Conservation (phyloP, 306 rosid species). For the Alnus glutinosa region DNA sequence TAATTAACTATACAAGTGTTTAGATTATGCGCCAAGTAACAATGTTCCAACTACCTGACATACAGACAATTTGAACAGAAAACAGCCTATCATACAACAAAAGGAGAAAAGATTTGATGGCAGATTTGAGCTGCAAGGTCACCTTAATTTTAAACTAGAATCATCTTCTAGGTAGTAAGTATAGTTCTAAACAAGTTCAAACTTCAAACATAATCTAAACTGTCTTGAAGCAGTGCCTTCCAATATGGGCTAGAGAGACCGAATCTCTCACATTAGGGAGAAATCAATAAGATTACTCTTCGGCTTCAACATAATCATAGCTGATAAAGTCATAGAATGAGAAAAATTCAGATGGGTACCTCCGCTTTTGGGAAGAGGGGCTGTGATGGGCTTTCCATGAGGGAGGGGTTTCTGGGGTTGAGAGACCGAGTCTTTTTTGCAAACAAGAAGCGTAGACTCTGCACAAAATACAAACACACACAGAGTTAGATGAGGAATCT, state of each 20-base stretch:
- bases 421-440: constrained; percentile 29
- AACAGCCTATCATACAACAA: neutral
- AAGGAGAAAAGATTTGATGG: neutral
- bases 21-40: neutral
- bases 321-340: neutral
- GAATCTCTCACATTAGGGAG: neutral
- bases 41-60: neutral
- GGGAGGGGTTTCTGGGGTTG: constrained; percentile 32
- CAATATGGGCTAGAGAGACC: no score
- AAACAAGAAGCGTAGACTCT: constrained; percentile 60
- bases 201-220: no score
- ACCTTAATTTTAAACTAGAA: no score
- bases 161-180: neutral
- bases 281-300: no score
- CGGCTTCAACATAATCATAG: neutral
- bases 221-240: no score
- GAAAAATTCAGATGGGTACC: constrained; percentile 30
- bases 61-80: neutral
- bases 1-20: neutral
- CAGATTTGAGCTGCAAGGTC: neutral
- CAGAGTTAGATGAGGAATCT: neutral
- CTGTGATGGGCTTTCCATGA: constrained; percentile 41
- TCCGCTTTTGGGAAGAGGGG: constrained; percentile 52
- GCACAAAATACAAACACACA: constrained; percentile 14
- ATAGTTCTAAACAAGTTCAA: no score